Conservation (phyloP, 2,329 filamentous ascomycete genomes). For the Sporothrix brunneoviolacea region DNA sequence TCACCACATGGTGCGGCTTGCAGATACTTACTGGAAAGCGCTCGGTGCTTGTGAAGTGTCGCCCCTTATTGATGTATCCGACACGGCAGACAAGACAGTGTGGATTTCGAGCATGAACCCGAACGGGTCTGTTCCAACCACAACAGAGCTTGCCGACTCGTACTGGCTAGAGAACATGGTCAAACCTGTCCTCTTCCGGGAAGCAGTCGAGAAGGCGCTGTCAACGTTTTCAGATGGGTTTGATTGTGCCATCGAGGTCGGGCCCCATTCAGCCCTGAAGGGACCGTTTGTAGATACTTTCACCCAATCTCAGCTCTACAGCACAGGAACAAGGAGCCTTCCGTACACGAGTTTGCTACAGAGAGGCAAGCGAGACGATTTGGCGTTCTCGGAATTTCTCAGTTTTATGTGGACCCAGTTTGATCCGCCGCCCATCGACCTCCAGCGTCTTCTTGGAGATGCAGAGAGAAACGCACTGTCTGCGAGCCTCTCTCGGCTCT, state of each 20-base stretch:
- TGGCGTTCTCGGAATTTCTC: constrained; percentile 28
- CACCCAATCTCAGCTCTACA: constrained; percentile 17
- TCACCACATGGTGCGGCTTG: constrained; percentile 25
- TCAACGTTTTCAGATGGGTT: constrained; percentile 20
- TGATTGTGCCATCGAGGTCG: constrained; percentile 29
- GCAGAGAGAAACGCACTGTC: constrained; percentile 18
- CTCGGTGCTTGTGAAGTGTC: constrained; percentile 9
- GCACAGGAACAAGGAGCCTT: constrained; percentile 21
- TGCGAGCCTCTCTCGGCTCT: neutral
- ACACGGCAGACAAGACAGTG: neutral
- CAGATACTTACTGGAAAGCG: constrained; percentile 19
- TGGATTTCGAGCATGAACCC: constrained; percentile 22
- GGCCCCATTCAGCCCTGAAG: constrained; percentile 23
- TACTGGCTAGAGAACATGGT: constrained; percentile 29
- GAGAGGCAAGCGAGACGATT: constrained; percentile 25
- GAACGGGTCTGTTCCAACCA: constrained; percentile 13
- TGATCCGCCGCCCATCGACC: constrained; percentile 18
- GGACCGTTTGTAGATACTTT: constrained; percentile 15
- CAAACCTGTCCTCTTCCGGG: constrained; percentile 24
- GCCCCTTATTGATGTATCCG: neutral
- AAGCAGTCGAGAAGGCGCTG: constrained; percentile 8
- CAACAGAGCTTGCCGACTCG: constrained; percentile 13
- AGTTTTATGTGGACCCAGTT: constrained; percentile 29
- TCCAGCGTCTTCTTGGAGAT: constrained; percentile 16
- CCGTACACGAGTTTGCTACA: constrained; percentile 29